phyloP scores from a whole-genome alignment of 2,329 filamentous ascomycete genomes.

The Trichophyton verrucosum region DNA sequence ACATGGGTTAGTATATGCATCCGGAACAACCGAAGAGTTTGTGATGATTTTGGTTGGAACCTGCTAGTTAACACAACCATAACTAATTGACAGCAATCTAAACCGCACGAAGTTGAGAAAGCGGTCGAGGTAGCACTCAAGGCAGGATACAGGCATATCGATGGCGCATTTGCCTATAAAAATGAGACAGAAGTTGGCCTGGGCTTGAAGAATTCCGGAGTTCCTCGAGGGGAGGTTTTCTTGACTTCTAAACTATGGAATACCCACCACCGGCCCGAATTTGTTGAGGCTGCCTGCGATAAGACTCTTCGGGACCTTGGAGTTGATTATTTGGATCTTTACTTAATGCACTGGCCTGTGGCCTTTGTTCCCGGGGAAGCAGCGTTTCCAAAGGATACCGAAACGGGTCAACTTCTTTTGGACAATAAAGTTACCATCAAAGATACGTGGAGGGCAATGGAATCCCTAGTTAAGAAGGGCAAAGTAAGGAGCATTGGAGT shows the following conservation, averaged over 20 bases:
- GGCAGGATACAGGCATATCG: slow-evolving; percentile 20
- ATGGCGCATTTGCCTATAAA: slow-evolving; percentile 27
- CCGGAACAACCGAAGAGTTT: not conserved
- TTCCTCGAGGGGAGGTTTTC: slow-evolving; percentile 69
- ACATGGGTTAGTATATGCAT: slow-evolving; percentile 24
- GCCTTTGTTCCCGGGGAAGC: slow-evolving; percentile 18
- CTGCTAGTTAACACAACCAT: slow-evolving; percentile 19
- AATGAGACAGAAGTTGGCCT: slow-evolving; percentile 72
- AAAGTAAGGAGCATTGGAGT: slow-evolving; percentile 48
- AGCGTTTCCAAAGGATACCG: not conserved
- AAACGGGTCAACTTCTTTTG: slow-evolving; percentile 6
- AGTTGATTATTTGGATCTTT: slow-evolving; percentile 70
- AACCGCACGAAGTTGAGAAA: slow-evolving; percentile 44
- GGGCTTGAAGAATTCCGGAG: slow-evolving; percentile 61
- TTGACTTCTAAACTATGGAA: slow-evolving; percentile 79
- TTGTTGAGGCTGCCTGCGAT: slow-evolving; percentile 54
- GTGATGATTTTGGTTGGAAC: not conserved
- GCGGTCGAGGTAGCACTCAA: slow-evolving; percentile 38
- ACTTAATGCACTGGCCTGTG: slow-evolving; percentile 72
- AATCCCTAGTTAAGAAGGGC: slow-evolving; percentile 42
- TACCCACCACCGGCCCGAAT: slow-evolving; percentile 53
- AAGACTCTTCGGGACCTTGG: slow-evolving; percentile 62
- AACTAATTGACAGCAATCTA: slow-evolving; percentile 57
- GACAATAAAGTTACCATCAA: slow-evolving; percentile 2
- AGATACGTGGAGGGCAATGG: slow-evolving; percentile 59